A percentile compares a stretch with the other conserved stretches of the same genome.
These are phyloP conservation scores for Candida sanyiensis DNA, from an alignment of 805 yeast genomes.

Conservation along the genomic window DNA sequence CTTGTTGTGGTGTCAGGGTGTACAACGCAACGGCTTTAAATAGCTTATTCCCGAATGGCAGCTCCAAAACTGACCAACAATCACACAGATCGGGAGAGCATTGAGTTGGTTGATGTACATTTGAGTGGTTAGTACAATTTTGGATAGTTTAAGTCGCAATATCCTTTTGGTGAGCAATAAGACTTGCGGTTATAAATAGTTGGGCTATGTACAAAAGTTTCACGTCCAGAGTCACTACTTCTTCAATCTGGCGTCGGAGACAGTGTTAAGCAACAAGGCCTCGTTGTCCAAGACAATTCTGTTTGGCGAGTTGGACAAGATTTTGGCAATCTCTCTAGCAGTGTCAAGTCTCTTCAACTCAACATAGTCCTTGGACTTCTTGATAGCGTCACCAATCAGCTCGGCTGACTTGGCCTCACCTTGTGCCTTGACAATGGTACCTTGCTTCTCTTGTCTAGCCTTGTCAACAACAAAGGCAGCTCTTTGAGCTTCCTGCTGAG, in stretches of 20 bases:
- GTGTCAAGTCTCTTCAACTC: constrained; percentile 96
- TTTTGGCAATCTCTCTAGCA: constrained; percentile 89
- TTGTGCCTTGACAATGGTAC: constrained; percentile 91
- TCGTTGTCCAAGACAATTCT: constrained; percentile 86
- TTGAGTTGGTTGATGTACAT: no score
- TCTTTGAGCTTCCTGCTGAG: constrained; percentile 98
- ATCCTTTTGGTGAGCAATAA: no score
- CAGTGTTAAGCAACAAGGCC: constrained; percentile 84
- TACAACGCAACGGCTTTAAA: no score
- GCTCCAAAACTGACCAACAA: no score
- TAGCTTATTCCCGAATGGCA: no score
- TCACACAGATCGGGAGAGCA: no score
- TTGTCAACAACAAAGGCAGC: constrained; percentile 96
- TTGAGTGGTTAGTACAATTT: no score
- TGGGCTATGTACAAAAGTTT: constrained; percentile 6
- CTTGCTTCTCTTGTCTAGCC: constrained; percentile 97
- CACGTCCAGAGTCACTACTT: constrained; percentile 9
- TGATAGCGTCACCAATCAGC: constrained; percentile 97
- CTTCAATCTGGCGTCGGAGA: constrained; percentile 61
- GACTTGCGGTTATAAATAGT: not conserved
- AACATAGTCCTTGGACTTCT: constrained; percentile 91
- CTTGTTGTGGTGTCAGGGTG: constrained; percentile 1
- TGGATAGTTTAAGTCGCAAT: no score
- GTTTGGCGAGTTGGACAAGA: constrained; percentile 84
- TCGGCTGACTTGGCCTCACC: constrained; percentile 99